These are phyloP conservation scores for Phytophthora rubi DNA, from an alignment of 352 stramenopile species.

Conservation along the genomic window DNA sequence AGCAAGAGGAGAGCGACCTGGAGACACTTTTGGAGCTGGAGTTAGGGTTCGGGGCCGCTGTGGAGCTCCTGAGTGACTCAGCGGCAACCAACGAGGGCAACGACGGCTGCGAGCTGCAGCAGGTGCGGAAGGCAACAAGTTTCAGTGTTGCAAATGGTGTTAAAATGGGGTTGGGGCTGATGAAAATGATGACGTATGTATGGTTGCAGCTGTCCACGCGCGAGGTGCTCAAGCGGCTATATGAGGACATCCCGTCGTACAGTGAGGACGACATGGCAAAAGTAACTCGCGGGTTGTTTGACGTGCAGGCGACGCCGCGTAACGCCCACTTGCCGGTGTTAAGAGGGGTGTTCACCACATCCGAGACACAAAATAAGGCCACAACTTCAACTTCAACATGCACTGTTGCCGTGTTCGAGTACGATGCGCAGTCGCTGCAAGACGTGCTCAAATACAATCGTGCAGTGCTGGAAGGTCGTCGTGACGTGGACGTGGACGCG, in stretches of 20 bases:
- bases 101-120: constrained; percentile 22
- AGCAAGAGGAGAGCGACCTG: constrained; percentile 20
- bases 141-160: not conserved
- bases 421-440: constrained; percentile 67
- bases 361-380: not conserved
- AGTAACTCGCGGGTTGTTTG: constrained; percentile 33
- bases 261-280: constrained; percentile 9
- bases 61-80: not conserved
- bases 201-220: constrained; percentile 24
- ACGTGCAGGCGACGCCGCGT: constrained; percentile 32
- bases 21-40: constrained; percentile 56
- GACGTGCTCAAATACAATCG: constrained; percentile 81
- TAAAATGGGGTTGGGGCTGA: constrained; percentile 1
- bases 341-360: constrained; percentile 41
- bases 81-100: constrained; percentile 2
- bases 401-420: constrained; percentile 68
- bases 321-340: constrained; percentile 45
- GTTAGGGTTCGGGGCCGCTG: constrained; percentile 29
- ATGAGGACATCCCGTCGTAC: constrained; percentile 58
- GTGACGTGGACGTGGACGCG: constrained; percentile 25
- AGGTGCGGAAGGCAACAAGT: constrained; percentile 15
- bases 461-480: constrained; percentile 49
- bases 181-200: not conserved
- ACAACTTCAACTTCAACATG: constrained; percentile 21
- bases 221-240: constrained; percentile 55